Evolutionary conservation across 169 alveolate species (phyloP).

Genomic region (Neospora caninum): DNA sequence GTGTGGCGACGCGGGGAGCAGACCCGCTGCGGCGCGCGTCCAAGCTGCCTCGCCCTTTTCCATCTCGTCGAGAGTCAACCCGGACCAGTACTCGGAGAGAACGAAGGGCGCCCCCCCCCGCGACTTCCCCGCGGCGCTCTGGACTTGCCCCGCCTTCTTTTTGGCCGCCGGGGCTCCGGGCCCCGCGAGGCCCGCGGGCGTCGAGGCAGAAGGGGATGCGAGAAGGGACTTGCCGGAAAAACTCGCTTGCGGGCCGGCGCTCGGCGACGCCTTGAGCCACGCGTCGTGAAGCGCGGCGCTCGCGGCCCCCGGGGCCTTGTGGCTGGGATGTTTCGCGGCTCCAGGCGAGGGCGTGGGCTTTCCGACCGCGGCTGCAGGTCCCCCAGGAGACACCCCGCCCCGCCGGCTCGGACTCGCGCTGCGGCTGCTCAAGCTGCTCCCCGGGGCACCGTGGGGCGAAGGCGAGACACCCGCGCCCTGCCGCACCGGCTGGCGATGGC

Average conservation of each 20-base stretch:
- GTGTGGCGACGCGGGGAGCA: not conserved
- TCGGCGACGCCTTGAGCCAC: not conserved
- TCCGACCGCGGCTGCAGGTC: not conserved
- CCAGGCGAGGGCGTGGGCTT: too few relatives aligned
- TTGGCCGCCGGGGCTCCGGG: not conserved
- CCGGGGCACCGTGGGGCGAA: not conserved
- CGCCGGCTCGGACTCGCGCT: not conserved
- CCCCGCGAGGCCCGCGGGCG: not conserved
- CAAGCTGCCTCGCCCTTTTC: not conserved
- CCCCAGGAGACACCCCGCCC: not conserved
- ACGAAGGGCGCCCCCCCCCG: not conserved
- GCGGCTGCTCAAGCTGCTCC: constrained; percentile 2
- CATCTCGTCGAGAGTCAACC: not conserved
- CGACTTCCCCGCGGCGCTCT: not conserved
- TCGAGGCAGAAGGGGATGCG: not conserved
- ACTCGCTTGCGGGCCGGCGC: not conserved
- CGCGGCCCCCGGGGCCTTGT: not conserved
- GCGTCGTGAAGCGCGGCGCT: not conserved
- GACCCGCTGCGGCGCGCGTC: not conserved
- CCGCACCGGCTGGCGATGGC: not conserved
- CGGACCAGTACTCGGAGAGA: not conserved
- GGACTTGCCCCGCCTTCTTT: not conserved
- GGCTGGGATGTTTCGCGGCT: too few relatives aligned
- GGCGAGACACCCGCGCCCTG: not conserved
- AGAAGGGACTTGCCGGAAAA: not conserved